Evolutionary conservation across 306 rosid species (phyloP), one percentile per base, ranked within the genome.

Genomic region (Fagus sylvatica): DNA sequence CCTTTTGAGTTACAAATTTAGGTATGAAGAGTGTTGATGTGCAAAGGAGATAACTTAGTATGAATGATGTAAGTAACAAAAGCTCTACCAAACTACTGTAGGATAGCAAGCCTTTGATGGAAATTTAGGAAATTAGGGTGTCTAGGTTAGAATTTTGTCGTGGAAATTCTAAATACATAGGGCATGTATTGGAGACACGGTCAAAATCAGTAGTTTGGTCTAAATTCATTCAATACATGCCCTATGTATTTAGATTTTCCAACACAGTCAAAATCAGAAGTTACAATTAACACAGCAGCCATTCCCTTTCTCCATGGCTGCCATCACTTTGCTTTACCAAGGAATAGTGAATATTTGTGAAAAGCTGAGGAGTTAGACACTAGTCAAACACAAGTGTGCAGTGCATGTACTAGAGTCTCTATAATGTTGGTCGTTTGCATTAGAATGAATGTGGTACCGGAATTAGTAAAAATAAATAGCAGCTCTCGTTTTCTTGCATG

Each of bases 1-100:
- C 46, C 54, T 69, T 43, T 69, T 28, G 51, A 22, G 57, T 49
- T 13, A 46, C 65, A 10, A n/a, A 5, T 57, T 33, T 85, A 67
- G 57, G 66, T 64, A 40, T 76, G 53, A 69, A 69, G 74, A 65
- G 2, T 34, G 9, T 16, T 39, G 6, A 17, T 37, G 37, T 37
- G n/a, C 17, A 8, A 3, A 39, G 49, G 71, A 65, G 71, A 65
- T 37, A 37, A 17, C 70, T 37, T 37, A 37, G 13, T 37, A 39
- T 6, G 13, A 65, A 39, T 65, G 30, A 46, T 46, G 51, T 10
- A 0, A 13, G 51, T 11, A 43, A 46, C 51, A 46, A 46, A 46
- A 46, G 9, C 5, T 39, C 15, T 46, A 15, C 51, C 51, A 46
- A 46, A 46, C 51, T 15, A 46, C 13, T 46, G 51, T 46, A 46